These are phyloP conservation scores for Blastocystis sp. DNA, from an alignment of 352 stramenopile species.

Conservation along the genomic window DNA sequence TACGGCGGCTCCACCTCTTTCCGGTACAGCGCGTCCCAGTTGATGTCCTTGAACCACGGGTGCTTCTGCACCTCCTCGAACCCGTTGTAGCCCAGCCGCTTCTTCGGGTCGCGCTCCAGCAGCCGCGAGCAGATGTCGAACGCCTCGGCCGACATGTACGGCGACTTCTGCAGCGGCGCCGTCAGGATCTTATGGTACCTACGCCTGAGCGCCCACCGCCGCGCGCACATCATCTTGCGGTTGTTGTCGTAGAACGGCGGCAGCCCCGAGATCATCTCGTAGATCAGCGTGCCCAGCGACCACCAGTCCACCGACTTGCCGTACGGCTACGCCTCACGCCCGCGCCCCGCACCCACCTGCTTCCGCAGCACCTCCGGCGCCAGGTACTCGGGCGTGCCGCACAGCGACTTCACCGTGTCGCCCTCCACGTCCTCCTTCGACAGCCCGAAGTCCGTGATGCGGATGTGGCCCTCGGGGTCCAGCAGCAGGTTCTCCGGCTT, in stretches of 20 bases:
- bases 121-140: constrained; percentile 81
- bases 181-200: constrained; percentile 91
- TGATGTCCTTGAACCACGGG: constrained; percentile 85
- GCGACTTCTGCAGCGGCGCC: constrained; percentile 80
- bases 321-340: constrained; percentile 5
- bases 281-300: constrained; percentile 83
- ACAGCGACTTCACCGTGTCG: constrained; percentile 79
- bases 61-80: constrained; percentile 87
- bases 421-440: constrained; percentile 86
- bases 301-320: constrained; percentile 80
- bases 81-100: constrained; percentile 83
- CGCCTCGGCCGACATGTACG: constrained; percentile 71
- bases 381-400: constrained; percentile 88
- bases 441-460: constrained; percentile 89
- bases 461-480: constrained; percentile 87
- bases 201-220: constrained; percentile 70
- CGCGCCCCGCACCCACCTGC: constrained; percentile 86
- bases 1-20: constrained; percentile 85
- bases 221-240: constrained; percentile 66
- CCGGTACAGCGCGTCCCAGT: constrained; percentile 84
- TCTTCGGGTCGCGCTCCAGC: constrained; percentile 80
- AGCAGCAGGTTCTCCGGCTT: constrained; percentile 92
- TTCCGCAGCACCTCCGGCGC: constrained; percentile 89
- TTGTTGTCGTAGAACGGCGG: constrained; percentile 79
- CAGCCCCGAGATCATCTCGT: constrained; percentile 82